phyloP scores from a whole-genome alignment of 2,329 filamentous ascomycete species.

The Trichoderma sp. region DNA sequence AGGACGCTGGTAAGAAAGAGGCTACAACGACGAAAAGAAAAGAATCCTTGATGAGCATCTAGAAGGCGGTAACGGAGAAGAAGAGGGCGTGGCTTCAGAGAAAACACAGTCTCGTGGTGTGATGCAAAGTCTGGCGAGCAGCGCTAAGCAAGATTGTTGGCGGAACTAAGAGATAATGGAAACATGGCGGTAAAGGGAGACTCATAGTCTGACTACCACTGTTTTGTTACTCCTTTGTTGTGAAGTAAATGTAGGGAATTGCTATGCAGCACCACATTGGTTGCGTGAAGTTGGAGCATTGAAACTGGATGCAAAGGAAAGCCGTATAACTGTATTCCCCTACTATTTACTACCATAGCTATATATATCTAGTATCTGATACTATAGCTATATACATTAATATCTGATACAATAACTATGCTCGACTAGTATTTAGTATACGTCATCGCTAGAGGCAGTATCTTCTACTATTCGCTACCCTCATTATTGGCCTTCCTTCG shows the following conservation, averaged over 20 bases:
- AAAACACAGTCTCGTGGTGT: background rate
- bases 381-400: too few species aligned
- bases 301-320: too few species aligned
- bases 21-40: background rate
- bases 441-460: too few species aligned
- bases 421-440: too few species aligned
- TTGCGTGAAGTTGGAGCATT: too few species aligned
- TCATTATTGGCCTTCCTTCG: too few species aligned
- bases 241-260: background rate
- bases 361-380: too few species aligned
- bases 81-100: background rate
- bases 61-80: background rate
- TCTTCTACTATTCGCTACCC: too few species aligned
- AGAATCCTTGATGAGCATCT: background rate
- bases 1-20: background rate
- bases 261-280: too few species aligned
- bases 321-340: too few species aligned
- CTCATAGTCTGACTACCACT: fast-evolving
- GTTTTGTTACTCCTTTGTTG: background rate
- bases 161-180: background rate
- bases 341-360: too few species aligned
- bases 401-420: too few species aligned
- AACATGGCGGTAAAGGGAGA: background rate
- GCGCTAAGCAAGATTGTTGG: background rate
- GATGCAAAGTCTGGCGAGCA: background rate